phyloP scores from a whole-genome alignment of 805 yeast genomes.

The Saturnispora kantuleensis region DNA sequence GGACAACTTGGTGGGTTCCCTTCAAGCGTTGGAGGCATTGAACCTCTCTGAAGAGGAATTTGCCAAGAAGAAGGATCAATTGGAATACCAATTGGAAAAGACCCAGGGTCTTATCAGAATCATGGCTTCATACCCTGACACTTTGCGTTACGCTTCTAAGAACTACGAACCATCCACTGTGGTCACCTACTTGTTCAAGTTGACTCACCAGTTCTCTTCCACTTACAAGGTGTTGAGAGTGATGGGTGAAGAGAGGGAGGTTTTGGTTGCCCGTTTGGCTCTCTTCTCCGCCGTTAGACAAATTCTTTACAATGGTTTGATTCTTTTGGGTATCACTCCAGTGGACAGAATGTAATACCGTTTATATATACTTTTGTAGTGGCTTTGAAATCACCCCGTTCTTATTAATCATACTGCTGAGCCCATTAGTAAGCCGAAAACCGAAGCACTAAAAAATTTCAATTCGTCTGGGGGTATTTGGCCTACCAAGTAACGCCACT shows the following conservation, averaged over 20 bases:
- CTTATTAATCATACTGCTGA: background rate
- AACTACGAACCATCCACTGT: conserved; percentile 88
- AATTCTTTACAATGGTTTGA: conserved; percentile 84
- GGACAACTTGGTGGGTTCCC: conserved; percentile 24
- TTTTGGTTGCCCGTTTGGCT: conserved; percentile 87
- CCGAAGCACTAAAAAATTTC: background rate
- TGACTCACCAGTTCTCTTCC: conserved; percentile 91
- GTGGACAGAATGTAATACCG: conserved; percentile 85
- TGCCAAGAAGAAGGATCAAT: conserved; percentile 24
- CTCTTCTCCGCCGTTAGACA: conserved; percentile 84
- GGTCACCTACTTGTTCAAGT: conserved; percentile 85
- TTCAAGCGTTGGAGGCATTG: conserved; percentile 17
- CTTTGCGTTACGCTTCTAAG: conserved; percentile 68
- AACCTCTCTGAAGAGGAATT: conserved; percentile 22
- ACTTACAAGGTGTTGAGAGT: conserved; percentile 96
- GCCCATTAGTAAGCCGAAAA: conserved; percentile 6
- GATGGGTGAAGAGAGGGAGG: conserved; percentile 81
- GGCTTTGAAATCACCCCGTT: too few relatives aligned
- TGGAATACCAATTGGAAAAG: conserved; percentile 24
- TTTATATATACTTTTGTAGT: background rate
- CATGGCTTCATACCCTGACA: conserved; percentile 87
- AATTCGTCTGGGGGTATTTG: too few relatives aligned
- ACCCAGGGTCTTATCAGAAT: conserved; percentile 55
- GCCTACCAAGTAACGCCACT: too few relatives aligned
- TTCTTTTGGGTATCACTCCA: conserved; percentile 87